These are phyloP conservation scores for Ophiosphaerella herpotricha DNA, from an alignment of 2,329 filamentous ascomycete genomes.

Conservation along the genomic window DNA sequence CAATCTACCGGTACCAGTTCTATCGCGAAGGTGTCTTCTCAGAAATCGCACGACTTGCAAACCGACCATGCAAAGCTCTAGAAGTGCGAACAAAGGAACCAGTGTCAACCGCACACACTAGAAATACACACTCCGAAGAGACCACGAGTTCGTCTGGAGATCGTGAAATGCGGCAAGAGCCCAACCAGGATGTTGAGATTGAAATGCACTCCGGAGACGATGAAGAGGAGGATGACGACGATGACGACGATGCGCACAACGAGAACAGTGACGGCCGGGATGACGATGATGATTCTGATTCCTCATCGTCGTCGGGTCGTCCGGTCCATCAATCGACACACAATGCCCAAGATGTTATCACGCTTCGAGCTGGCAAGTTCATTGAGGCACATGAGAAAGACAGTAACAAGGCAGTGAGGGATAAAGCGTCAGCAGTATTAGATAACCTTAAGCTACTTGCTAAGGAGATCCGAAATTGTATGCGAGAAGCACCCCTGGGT, in stretches of 20 bases:
- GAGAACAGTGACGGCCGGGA: constrained; percentile 65
- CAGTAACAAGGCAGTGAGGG: constrained; percentile 73
- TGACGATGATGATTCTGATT: constrained; percentile 67
- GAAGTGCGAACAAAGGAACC: constrained; percentile 35
- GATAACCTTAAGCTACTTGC: constrained; percentile 73
- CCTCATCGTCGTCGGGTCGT: constrained; percentile 57
- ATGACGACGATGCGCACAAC: constrained; percentile 59
- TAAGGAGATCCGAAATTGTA: constrained; percentile 72
- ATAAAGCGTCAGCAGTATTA: constrained; percentile 78
- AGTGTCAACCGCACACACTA: constrained; percentile 28
- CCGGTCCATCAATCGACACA: constrained; percentile 29
- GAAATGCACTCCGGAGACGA: constrained; percentile 59
- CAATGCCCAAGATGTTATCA: constrained; percentile 73
- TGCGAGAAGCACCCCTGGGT: constrained; percentile 53
- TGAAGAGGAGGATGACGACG: constrained; percentile 58
- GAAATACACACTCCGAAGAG: constrained; percentile 31
- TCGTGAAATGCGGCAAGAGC: constrained; percentile 48
- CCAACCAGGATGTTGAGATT: constrained; percentile 58
- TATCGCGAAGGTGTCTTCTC: constrained; percentile 95
- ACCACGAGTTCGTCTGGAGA: constrained; percentile 32
- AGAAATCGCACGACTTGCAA: constrained; percentile 82
- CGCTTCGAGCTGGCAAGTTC: constrained; percentile 78
- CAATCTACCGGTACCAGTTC: constrained; percentile 93
- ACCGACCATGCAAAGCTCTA: constrained; percentile 46
- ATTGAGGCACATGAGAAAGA: constrained; percentile 81